These are phyloP conservation scores for Wallemia mellicola DNA, from an alignment of 1,284 basidiomycete species.

Conservation along the genomic window DNA sequence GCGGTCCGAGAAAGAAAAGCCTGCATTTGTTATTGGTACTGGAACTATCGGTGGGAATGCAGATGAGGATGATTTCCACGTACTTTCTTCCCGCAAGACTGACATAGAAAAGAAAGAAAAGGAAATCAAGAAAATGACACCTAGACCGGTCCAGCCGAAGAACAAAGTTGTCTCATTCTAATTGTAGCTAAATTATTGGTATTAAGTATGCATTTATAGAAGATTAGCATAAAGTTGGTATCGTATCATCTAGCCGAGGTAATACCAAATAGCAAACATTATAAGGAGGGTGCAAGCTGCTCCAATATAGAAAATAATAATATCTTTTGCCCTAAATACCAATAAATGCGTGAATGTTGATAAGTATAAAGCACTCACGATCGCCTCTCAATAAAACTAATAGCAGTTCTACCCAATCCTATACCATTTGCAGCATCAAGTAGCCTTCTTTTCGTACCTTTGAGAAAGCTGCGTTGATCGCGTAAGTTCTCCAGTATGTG, in stretches of 20 bases:
- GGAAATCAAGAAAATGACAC: constrained; percentile 1
- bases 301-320: neutral
- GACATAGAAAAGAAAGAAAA: constrained; percentile 4
- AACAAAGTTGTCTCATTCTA: neutral
- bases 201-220: neutral
- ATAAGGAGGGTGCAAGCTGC: neutral
- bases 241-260: neutral
- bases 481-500: constrained; percentile 66
- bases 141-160: neutral
- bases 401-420: constrained; percentile 66
- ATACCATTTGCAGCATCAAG: constrained; percentile 71
- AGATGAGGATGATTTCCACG: neutral
- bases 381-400: constrained; percentile 74
- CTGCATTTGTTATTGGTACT: neutral
- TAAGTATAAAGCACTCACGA: constrained; percentile 25
- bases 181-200: neutral
- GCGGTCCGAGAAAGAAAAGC: neutral
- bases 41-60: neutral
- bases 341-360: neutral
- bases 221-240: too few species aligned
- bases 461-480: constrained; percentile 66
- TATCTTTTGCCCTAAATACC: neutral
- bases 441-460: constrained; percentile 56
- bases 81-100: neutral
- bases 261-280: neutral